Evolutionary conservation across 306 rosid genomes (phyloP).

Genomic region (Casuarina cunninghamiana): DNA sequence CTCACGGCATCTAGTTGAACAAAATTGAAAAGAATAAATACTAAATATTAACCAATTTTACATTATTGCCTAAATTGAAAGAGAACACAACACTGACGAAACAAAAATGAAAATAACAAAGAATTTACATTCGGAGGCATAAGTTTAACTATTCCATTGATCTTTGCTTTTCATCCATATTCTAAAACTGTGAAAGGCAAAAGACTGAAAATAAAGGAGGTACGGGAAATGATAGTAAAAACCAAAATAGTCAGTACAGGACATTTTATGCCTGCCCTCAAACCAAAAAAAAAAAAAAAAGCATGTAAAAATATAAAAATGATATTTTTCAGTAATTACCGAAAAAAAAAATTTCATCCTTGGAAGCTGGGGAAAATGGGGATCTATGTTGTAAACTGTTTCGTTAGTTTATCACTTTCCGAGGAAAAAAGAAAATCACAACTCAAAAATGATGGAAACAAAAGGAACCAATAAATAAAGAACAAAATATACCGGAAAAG

Average conservation of each 20-base stretch:
- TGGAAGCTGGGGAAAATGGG: background rate
- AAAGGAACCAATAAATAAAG: background rate
- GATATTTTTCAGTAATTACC: background rate
- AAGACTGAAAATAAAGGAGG: background rate
- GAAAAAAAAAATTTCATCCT: background rate
- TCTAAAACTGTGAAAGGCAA: background rate
- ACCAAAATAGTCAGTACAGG: background rate
- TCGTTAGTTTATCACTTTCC: background rate
- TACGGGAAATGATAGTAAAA: background rate
- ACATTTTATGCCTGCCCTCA: background rate
- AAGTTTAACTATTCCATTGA: background rate
- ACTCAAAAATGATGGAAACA: conserved; percentile 1
- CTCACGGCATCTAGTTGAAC: conserved; percentile 73
- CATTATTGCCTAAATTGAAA: background rate
- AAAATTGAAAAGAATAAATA: background rate
- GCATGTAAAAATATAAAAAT: background rate
- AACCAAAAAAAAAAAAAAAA: background rate
- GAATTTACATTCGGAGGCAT: background rate
- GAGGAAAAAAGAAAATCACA: background rate
- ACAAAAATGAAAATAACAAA: background rate
- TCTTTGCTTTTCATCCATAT: background rate
- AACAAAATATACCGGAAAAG: conserved; percentile 10
- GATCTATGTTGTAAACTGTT: background rate
- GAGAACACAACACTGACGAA: background rate
- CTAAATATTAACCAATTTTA: background rate